phyloP scores from a whole-genome alignment of 495 filamentous ascomycete species.

The Penicillium alfredii region DNA sequence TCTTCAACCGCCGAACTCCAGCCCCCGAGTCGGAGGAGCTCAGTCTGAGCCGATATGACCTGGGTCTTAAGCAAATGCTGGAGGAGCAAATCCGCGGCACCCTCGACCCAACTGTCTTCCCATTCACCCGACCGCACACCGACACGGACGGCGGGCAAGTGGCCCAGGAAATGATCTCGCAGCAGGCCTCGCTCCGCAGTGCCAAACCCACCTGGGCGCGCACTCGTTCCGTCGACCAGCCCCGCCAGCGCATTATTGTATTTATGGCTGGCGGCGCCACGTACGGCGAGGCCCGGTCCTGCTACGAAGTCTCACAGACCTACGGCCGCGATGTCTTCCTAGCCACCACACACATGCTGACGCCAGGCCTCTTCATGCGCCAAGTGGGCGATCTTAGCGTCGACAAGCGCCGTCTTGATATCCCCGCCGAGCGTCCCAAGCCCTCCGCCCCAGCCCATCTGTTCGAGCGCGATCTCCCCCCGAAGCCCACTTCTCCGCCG shows the following conservation, averaged over 20 bases:
- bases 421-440: slow-evolving; percentile 75
- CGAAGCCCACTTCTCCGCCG: slow-evolving; percentile 32
- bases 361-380: slow-evolving; percentile 68
- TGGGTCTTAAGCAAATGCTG: slow-evolving; percentile 56
- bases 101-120: slow-evolving; percentile 58
- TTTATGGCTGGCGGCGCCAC: slow-evolving; percentile 97
- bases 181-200: slow-evolving; percentile 68
- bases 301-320: slow-evolving; percentile 75
- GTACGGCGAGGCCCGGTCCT: slow-evolving; percentile 78
- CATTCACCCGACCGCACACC: slow-evolving; percentile 72
- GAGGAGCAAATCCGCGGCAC: slow-evolving; percentile 59
- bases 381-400: slow-evolving; percentile 74
- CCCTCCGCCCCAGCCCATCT: slow-evolving; percentile 79
- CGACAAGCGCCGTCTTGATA: slow-evolving; percentile 65
- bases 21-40: slow-evolving; percentile 45
- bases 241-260: slow-evolving; percentile 83
- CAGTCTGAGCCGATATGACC: slow-evolving; percentile 46
- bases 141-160: slow-evolving; percentile 53
- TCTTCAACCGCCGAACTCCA: slow-evolving; percentile 60
- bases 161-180: slow-evolving; percentile 51
- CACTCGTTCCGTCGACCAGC: slow-evolving; percentile 68
- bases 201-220: slow-evolving; percentile 95
- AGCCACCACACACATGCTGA: slow-evolving; percentile 86
- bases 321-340: slow-evolving; percentile 79
- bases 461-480: slow-evolving; percentile 67